Base-by-base conservation (phyloP, 2,329 filamentous ascomycete species). In the Diaporthe citrichinensis region DNA sequence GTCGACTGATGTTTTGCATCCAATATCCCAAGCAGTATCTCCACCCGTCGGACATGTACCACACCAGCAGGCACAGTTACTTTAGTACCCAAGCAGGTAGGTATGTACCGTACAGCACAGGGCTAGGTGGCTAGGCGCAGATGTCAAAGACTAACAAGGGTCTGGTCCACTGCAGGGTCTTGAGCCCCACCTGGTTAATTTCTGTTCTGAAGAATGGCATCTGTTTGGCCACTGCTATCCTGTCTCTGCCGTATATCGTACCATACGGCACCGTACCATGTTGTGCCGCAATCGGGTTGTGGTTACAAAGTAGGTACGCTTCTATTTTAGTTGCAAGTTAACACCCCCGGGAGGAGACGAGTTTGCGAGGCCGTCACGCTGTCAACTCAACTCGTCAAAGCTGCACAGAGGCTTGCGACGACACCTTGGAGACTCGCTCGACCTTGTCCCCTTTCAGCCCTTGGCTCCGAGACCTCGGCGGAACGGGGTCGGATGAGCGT, bases 1-100 rank as follows among this genome's bases (percentile, higher is more conserved):
- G 61, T 67, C 61, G 61, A 36, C 59, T 65, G 58, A 65, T 65
- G 41, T 49, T 49, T 65, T 65, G 61, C 61, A 67, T 34, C 17
- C 57, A 14, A 44, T 41, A 34, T 7, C 44, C 44, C 59, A 44
- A 49, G n/a, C n/a, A n/a, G n/a, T 62, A 44, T n/a, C 12, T 62
- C 7, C 20, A 17, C 36, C 5, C n/a, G 7, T 59, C 23, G 34
- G 36, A 39, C 23, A 15, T n/a, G 34, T 59, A 59, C 10, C 36
- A 36, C 34, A 12, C 55, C 7, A 23, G 55, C 55, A 39, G 20
- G 23, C 57, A 53, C n/a, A 53, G 49, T 15, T 44, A 44, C 41
- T 15, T 44, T 44, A 7, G 15, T 44, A 44, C 17, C 41, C 46
- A 49, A 23, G 20, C 17, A 49, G 46, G 46, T 49, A 49, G 46